Evolutionary conservation across 768 basidiomycete species (phyloP), one percentile per base, ranked within the genome.

Genomic region (Termitomyces sp.): DNA sequence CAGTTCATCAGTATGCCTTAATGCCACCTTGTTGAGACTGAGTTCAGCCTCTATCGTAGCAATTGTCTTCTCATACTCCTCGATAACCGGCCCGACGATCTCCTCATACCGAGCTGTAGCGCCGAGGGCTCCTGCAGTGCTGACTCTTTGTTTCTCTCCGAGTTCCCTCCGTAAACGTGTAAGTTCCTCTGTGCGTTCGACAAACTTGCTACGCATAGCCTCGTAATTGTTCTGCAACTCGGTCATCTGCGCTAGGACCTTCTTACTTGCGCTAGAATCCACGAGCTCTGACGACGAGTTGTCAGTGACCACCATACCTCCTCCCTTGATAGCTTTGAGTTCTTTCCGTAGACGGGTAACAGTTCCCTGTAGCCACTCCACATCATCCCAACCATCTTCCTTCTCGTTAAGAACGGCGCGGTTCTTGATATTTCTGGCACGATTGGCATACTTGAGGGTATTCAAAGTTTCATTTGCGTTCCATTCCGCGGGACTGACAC

Each of bases 1-100:
- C 72, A 97, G 79, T 64, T 95, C 92, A 69, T 97, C 96, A 52
- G 96, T 93, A 65, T 94, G 88, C 50, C 90, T 76, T 68, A 97
- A 75, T 19, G 95, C 92, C 1, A 91, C 92, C 49, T 89, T 81
- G 63, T 94, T 94, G 54, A 95, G 77, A 62, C 82, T 90, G 53
- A 97, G 78, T 71, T 96, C 94, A 0, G 90, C 91, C 71, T 99
- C 97, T 81, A 99, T 89, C 2, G 93, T 89, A 41, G 86, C 82
- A 62, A 98, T 96, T 1, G 94, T 93, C 78, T 96, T 94, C 78
- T 99, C 96, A 72, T 99, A 99, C 74, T 98, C 95, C 73, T 97
- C 92, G 51, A 99, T 97, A 63, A 99, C 95, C 2, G 96, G 96
- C 16, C 94, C 95, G 21, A 98, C 95, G 60, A 90, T 94, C 72